Conservation (phyloP, 345 rosid genomes). For the Salix exigua region DNA sequence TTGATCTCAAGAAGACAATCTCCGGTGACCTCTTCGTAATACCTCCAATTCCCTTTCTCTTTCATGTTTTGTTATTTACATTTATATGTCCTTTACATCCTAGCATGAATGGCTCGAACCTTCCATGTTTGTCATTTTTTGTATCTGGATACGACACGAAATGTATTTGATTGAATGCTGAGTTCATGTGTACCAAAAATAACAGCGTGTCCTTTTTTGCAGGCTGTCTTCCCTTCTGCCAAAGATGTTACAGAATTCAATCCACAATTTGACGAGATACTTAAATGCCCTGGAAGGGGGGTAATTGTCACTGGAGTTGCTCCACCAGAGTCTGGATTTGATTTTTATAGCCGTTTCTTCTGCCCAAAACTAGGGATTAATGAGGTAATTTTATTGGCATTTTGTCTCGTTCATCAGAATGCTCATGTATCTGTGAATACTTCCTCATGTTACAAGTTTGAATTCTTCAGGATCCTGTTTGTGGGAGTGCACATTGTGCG, state of each 20-base stretch:
- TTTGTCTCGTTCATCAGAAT: neutral
- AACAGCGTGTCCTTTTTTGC: constrained; percentile 1
- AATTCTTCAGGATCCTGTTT: constrained; percentile 66
- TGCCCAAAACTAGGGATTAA: constrained; percentile 57
- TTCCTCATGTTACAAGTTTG: neutral
- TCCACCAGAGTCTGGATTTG: constrained; percentile 53
- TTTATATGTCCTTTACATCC: too few relatives aligned
- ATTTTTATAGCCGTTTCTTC: constrained; percentile 64
- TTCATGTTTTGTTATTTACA: neutral
- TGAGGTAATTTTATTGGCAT: constrained; percentile 45
- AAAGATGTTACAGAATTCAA: constrained; percentile 48
- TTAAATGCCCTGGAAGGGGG: constrained; percentile 50
- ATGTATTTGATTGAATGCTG: neutral
- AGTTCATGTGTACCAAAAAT: neutral
- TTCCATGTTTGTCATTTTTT: neutral
- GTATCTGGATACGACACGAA: neutral
- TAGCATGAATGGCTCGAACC: neutral
- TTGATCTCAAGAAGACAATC: constrained; percentile 49
- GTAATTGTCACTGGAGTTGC: constrained; percentile 56
- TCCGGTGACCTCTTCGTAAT: constrained; percentile 47
- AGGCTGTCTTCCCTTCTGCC: constrained; percentile 65
- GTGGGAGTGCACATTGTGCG: constrained; percentile 78
- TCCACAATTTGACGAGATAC: constrained; percentile 49
- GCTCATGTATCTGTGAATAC: neutral
- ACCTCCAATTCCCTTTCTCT: neutral